A percentile compares a stretch with the other conserved stretches of the same genome.
Conservation (phyloP, 2,329 filamentous ascomycete genomes). For the Beauveria asiatica region DNA sequence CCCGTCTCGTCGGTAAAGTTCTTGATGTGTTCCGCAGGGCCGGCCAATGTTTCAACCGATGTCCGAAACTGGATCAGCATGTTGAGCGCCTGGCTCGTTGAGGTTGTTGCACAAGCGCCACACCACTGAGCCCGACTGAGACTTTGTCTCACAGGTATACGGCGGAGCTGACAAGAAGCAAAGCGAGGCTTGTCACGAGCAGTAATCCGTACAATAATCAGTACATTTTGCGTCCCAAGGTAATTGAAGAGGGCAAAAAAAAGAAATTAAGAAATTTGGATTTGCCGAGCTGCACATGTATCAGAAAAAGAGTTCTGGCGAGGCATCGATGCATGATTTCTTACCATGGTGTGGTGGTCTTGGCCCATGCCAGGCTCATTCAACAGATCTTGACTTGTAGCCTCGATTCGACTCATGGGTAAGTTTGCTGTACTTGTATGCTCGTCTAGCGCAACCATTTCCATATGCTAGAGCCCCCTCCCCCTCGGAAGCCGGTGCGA, state of each 20-base stretch:
- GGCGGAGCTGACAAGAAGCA: conserved; percentile 38
- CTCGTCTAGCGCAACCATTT: conserved; percentile 28
- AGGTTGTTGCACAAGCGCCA: conserved; percentile 23
- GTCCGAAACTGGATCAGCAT: conserved; percentile 30
- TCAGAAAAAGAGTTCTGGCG: conserved; percentile 18
- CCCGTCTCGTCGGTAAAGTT: conserved; percentile 22
- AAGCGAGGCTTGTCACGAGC: conserved; percentile 37
- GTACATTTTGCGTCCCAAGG: conserved; percentile 45
- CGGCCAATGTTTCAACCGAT: conserved; percentile 28
- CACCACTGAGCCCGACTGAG: conserved; percentile 25
- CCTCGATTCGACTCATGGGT: background rate
- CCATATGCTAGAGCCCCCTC: conserved; percentile 24
- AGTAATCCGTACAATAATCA: conserved; percentile 43
- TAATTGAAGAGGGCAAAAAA: conserved; percentile 18
- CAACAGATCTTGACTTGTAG: conserved; percentile 12
- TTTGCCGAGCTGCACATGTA: conserved; percentile 19
- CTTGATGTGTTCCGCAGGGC: conserved; percentile 27
- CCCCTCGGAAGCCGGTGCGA: conserved; percentile 26
- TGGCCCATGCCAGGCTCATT: conserved; percentile 28
- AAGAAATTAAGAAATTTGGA: conserved; percentile 8
- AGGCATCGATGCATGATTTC: conserved; percentile 19
- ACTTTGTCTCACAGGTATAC: conserved; percentile 23
- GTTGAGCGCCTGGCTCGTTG: conserved; percentile 26
- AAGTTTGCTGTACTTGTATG: conserved; percentile 23
- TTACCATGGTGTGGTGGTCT: conserved; percentile 20